Base-by-base conservation (phyloP, 2,329 filamentous ascomycete genomes). In the Helotiales sp. region DNA sequence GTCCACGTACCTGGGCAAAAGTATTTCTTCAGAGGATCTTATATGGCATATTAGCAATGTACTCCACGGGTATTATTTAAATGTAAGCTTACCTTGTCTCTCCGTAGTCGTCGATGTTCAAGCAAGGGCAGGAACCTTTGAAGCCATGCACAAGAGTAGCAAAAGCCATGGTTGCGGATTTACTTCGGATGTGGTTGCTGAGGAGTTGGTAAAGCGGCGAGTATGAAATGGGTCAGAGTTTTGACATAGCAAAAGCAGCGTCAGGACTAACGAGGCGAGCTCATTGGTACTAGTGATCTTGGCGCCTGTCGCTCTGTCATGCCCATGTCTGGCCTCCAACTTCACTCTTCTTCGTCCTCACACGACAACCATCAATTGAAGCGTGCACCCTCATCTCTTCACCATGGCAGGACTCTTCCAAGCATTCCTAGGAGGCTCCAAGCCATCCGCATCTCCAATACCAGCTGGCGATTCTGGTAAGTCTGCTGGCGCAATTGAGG, bases 381-480 rank as follows among this genome's bases (percentile, higher is more conserved):
- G 47, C 45, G 62, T 67, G 61, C 54, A 45, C 28, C n/a, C n/a
- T n/a, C n/a, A n/a, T 22, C 20, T 17, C 40, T 37, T 34, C 67
- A 73, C 64, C 57, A 78, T 78, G 77, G 76, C 76, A 28, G 74
- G 68, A 50, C 49, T 78, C 26, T 54, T 78, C 52, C 74, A 91
- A 80, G 87, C 87, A 77, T 80, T 93, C 75, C 87, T 93, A 74
- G 90, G 90, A 76, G 89, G 86, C 77, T 84, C 84, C 77, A 89
- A 92, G 82, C 82, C 88, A 70, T 80, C 82, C 55, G 82, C 82
- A 71, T 83, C 83, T 72, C 80, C 82, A 43, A 79, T 82, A 61
- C 80, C 84, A 50, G 80, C 80, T 70, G 83, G 79, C 67, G 89
- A 93, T 79, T 85, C 89, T 73, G 90, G 90, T 92, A 83, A 76